A percentile compares a stretch with the other conserved stretches of the same genome.
These are phyloP conservation scores for Cymbopogon flexuosus DNA, from an alignment of 202 grass and related monocot genomes.

Conservation along the genomic window DNA sequence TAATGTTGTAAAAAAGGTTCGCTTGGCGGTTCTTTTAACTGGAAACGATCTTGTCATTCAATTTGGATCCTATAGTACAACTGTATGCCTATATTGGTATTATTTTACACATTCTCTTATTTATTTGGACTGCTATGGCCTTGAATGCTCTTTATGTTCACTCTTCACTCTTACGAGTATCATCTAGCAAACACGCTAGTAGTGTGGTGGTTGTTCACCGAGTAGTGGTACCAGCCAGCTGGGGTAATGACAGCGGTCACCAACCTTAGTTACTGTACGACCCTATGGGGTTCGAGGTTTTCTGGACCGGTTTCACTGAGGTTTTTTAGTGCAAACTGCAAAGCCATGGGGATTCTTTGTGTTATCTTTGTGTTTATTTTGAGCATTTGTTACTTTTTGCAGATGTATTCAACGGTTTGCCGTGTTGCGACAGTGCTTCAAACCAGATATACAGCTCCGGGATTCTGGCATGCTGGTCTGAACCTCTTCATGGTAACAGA, in stretches of 20 bases:
- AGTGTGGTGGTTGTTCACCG: background rate
- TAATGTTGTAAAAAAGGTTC: background rate
- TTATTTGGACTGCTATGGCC: constrained; percentile 10
- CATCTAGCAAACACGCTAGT: background rate
- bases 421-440: constrained; percentile 81
- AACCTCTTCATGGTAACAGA: constrained; percentile 72
- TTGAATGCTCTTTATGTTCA: background rate
- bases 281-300: background rate
- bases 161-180: background rate
- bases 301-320: background rate
- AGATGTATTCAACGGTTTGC: constrained; percentile 75
- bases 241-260: background rate
- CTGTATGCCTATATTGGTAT: background rate
- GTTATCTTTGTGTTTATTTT: constrained; percentile 10
- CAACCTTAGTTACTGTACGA: background rate
- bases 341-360: constrained; percentile 1
- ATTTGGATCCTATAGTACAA: background rate
- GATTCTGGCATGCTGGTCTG: constrained; percentile 82
- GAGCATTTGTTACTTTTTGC: background rate
- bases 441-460: constrained; percentile 79
- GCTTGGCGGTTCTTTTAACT: background rate
- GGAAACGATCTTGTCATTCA: background rate
- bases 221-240: background rate
- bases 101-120: background rate
- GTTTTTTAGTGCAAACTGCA: background rate